A percentile compares a stretch with the other conserved stretches of the same genome.
These are phyloP conservation scores for Saccharomyces cerevisiae DNA, from an alignment of 805 yeast species.

Conservation along the genomic window DNA sequence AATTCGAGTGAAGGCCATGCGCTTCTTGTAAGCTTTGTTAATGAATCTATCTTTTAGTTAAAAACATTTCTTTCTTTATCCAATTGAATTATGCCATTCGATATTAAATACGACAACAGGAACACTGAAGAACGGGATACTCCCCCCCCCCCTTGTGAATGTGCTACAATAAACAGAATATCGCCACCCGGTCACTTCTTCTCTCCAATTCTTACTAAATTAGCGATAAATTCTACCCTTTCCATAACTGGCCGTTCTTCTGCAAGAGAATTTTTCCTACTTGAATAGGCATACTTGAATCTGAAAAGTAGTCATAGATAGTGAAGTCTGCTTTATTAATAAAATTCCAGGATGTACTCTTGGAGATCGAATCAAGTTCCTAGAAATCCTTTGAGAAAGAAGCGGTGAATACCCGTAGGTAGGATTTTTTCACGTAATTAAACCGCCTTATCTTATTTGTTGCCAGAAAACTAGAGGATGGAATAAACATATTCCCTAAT, in stretches of 20 bases:
- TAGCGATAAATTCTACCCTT: slow-evolving; percentile 70
- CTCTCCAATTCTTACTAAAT: slow-evolving; percentile 60
- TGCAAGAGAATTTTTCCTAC: slow-evolving; percentile 91
- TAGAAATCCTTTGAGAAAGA: slow-evolving; percentile 77
- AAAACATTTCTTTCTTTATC: slow-evolving; percentile 17
- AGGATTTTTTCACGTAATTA: slow-evolving; percentile 36
- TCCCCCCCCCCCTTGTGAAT: slow-evolving; percentile 98
- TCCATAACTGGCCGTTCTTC: slow-evolving; percentile 87
- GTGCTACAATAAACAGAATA: slow-evolving; percentile 80
- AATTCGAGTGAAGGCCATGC: slow-evolving; percentile 69
- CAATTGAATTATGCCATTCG: slow-evolving; percentile 40
- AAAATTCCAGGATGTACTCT: slow-evolving; percentile 91
- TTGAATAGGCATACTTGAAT: slow-evolving; percentile 34
- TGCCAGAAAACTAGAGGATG: background rate
- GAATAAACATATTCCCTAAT: background rate
- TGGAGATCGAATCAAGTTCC: slow-evolving; percentile 89
- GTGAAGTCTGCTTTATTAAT: slow-evolving; percentile 84
- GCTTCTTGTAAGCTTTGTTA: background rate
- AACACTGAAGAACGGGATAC: slow-evolving; percentile 80
- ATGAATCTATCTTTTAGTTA: background rate
- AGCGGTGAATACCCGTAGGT: slow-evolving; percentile 92
- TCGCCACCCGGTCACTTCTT: slow-evolving; percentile 53
- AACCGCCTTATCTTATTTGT: background rate
- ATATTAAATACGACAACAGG: slow-evolving; percentile 63
- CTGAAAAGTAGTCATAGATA: slow-evolving; percentile 55